phyloP scores from a whole-genome alignment of 371 early-diverging fungal species.

The Mortierella polycephala region DNA sequence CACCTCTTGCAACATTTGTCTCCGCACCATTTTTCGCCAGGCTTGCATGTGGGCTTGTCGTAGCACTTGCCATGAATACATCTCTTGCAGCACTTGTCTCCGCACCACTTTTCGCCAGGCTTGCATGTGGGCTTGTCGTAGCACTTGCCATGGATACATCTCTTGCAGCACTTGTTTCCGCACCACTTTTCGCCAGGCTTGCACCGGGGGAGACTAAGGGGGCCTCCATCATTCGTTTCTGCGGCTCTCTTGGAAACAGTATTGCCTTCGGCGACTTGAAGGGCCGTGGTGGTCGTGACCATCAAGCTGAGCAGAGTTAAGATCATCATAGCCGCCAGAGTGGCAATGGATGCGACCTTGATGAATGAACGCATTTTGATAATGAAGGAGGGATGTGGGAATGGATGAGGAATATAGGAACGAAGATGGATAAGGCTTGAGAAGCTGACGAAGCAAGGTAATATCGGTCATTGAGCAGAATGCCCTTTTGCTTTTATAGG shows the following conservation, averaged over 20 bases:
- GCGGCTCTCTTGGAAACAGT: background rate
- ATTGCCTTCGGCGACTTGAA: background rate
- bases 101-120: background rate
- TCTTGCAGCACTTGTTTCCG: background rate
- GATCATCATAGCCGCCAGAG: background rate
- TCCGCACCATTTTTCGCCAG: background rate
- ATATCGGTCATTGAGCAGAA: no score
- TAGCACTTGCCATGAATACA: background rate
- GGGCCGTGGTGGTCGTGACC: constrained; percentile 1
- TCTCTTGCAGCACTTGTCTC: constrained; percentile 1
- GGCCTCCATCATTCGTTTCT: no score
- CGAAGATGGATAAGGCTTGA: no score
- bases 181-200: background rate
- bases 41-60: background rate
- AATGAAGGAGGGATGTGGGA: background rate
- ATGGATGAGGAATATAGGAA: no score
- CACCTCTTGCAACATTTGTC: background rate
- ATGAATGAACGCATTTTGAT: background rate
- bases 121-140: background rate
- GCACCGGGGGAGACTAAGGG: no score
- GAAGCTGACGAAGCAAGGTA: no score
- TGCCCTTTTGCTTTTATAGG: no score
- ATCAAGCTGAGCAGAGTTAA: background rate
- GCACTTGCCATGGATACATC: background rate
- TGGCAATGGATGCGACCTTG: background rate